phyloP scores from a whole-genome alignment of 2,329 filamentous ascomycete species.

The Ciborinia camelliae region DNA sequence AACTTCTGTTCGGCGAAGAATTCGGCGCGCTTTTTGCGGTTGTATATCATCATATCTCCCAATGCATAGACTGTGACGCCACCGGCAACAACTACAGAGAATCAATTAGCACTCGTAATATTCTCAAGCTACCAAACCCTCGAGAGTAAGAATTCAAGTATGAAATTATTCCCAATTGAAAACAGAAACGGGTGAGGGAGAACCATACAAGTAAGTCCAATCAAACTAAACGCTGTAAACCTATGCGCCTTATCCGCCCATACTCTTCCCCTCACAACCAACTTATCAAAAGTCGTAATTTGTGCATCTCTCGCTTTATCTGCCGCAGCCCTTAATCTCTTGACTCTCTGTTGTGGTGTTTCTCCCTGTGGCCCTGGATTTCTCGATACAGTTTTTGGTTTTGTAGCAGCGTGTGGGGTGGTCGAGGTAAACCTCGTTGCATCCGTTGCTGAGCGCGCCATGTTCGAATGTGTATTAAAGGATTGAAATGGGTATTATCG shows the following conservation, averaged over 20 bases:
- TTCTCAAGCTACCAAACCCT: conserved; percentile 19
- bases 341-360: conserved; percentile 39
- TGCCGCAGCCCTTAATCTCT: conserved; percentile 38
- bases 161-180: neutral
- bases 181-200: neutral
- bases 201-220: conserved; percentile 37
- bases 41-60: conserved; percentile 64
- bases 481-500: neutral
- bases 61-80: conserved; percentile 62
- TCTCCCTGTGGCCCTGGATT: conserved; percentile 33
- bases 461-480: conserved; percentile 22
- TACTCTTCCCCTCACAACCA: conserved; percentile 35
- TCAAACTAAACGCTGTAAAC: conserved; percentile 37
- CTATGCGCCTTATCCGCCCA: conserved; percentile 40
- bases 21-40: conserved; percentile 60
- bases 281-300: conserved; percentile 35
- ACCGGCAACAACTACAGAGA: conserved; percentile 51
- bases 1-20: conserved; percentile 52
- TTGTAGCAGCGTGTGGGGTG: conserved; percentile 66
- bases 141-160: neutral
- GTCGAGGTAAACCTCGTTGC: conserved; percentile 76
- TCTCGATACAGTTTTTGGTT: conserved; percentile 40
- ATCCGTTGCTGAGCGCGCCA: conserved; percentile 69
- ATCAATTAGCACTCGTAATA: conserved; percentile 10
- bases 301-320: conserved; percentile 36